These are phyloP conservation scores for Schizochytrium sp. DNA, from an alignment of 108 stramenopile species.

Conservation along the genomic window DNA sequence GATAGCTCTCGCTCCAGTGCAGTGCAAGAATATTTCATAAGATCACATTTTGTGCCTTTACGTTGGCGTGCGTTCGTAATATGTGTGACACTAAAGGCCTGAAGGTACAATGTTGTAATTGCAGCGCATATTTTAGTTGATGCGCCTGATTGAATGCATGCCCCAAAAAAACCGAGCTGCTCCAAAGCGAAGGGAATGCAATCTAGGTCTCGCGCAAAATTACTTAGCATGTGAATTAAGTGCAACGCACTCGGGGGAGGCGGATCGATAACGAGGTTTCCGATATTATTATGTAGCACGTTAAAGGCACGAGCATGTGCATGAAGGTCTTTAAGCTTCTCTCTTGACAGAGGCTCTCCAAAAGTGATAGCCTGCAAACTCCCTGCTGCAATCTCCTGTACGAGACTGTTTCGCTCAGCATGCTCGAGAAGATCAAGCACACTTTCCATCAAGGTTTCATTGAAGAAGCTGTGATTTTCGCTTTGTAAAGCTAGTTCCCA, in stretches of 20 bases:
- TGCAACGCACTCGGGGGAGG: not conserved
- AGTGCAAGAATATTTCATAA: not conserved
- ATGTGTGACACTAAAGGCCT: not conserved
- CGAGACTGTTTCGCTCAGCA: not conserved
- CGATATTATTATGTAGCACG: not conserved
- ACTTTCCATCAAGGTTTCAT: not conserved
- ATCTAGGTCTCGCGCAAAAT: conserved; percentile 1
- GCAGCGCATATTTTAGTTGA: not conserved
- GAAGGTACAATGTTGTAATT: not conserved
- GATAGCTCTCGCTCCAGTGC: not conserved
- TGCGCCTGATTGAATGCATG: conserved; percentile 40
- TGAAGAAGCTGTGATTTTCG: conserved; percentile 19
- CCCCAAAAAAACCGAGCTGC: conserved; percentile 10
- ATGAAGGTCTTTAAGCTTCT: not conserved
- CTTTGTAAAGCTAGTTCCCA: conserved; percentile 5
- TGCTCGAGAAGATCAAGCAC: not conserved
- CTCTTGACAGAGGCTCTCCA: too few species aligned
- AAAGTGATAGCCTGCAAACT: not conserved
- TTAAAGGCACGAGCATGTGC: not conserved
- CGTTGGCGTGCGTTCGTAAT: too few species aligned
- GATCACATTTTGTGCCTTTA: not conserved
- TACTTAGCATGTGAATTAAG: not conserved
- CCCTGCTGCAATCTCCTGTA: not conserved
- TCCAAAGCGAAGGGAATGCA: not conserved
- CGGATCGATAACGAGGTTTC: not conserved